Base-by-base conservation (phyloP, 2,329 filamentous ascomycete species). In the Colletotrichum gloeosporioides region DNA sequence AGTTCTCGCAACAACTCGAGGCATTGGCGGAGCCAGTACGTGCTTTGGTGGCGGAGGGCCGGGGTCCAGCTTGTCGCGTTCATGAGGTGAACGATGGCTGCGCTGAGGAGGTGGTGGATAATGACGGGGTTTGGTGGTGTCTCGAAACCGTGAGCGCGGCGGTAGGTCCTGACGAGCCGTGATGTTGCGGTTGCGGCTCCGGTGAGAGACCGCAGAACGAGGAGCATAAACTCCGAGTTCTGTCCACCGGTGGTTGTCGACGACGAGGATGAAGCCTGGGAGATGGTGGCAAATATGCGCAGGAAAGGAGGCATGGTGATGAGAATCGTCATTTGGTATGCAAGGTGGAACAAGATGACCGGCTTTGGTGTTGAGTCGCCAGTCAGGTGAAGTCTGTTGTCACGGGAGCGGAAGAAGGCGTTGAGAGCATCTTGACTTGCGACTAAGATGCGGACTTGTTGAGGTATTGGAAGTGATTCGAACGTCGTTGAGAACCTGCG, bases 51-150 rank as follows among this genome's bases (percentile, higher is more conserved):
- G 34, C 66, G 67, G 9, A 74, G 69, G 9, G 77, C 74, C 2
- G 72, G 69, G 0, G 76, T 76, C 34, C 66, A 55, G 44, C 77
- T 78, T 1, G 76, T 78, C 0, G 77, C 73, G 10, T 78, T 78
- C 77, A 78, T 78, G 8, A 78, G 64, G 22, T 78, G 76, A 1
- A 78, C 77, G 57, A 78, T 77, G 10, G 65, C 73, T 12, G 76
- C 77, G n/a, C 76, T 78, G 13, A 78, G 76, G 25, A 78, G 77
- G 27, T 78, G 77, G 27, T 78, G 77, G 9, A 78, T 68, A 22
- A 78, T 64, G 32, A 78, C 69, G 0, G 77, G 76, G n/a, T 78
- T 78, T 9, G 77, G 55, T 12, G 76, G 62, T 9, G 27, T 68
- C 44, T 64, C 69, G 16, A 76, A 74, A 9, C 74, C 77, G 18